A percentile compares a stretch with the other conserved stretches of the same genome.
These are phyloP conservation scores for Xylariaceae sp. DNA, from an alignment of 2,329 filamentous ascomycete genomes.

Conservation along the genomic window DNA sequence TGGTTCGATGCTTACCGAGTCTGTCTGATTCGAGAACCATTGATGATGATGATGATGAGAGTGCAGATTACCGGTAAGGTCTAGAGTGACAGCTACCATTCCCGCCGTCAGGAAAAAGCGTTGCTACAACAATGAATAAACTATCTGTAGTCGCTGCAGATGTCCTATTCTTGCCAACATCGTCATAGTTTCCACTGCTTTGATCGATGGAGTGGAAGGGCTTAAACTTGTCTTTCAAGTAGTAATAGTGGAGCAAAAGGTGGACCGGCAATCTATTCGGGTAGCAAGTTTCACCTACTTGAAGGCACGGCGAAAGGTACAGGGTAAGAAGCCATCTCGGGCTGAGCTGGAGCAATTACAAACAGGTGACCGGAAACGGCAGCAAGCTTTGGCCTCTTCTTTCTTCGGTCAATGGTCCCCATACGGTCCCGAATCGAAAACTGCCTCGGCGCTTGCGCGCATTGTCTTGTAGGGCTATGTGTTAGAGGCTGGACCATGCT, in stretches of 20 bases:
- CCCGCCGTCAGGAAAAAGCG: not conserved
- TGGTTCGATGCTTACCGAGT: not conserved
- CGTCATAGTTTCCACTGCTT: too few species aligned
- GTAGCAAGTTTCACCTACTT: too few species aligned
- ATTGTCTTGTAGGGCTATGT: slow-evolving; percentile 8
- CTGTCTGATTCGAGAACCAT: too few species aligned
- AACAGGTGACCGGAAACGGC: not conserved
- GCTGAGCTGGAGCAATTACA: too few species aligned
- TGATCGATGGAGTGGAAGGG: too few species aligned
- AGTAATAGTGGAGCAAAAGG: too few species aligned
- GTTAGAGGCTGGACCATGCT: not conserved
- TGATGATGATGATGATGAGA: not conserved
- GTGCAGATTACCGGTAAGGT: not conserved
- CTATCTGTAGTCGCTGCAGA: not conserved
- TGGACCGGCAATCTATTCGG: too few species aligned
- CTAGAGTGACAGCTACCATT: not conserved
- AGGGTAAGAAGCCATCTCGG: too few species aligned
- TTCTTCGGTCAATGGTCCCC: not conserved
- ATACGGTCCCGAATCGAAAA: too few species aligned
- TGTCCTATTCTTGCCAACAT: too few species aligned
- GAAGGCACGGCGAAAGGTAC: too few species aligned
- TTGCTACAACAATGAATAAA: not conserved
- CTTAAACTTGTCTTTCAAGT: too few species aligned
- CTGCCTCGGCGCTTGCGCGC: slow-evolving; percentile 4
- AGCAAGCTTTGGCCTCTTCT: not conserved